Evolutionary conservation across 2,329 filamentous ascomycete species (phyloP).

Genomic region (Hymenoscyphus scutula): DNA sequence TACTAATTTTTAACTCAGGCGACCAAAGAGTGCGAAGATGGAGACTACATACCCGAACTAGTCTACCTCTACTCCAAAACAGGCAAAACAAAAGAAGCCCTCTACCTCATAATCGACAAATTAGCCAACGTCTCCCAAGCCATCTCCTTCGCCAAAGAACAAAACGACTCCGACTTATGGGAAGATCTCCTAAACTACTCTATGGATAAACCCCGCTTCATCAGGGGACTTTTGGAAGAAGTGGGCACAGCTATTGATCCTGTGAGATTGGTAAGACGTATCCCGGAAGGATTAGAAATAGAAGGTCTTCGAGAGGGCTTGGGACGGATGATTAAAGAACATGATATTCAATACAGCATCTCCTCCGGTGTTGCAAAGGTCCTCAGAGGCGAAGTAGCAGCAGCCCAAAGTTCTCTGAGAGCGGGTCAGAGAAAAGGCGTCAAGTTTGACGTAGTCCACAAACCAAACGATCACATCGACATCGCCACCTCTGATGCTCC

Average conservation of each 20-base stretch:
- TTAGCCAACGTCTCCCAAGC: constrained; percentile 87
- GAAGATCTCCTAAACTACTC: constrained; percentile 91
- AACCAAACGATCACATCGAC: constrained; percentile 44
- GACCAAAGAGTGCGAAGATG: constrained; percentile 74
- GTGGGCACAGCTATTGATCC: constrained; percentile 93
- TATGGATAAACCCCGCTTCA: constrained; percentile 97
- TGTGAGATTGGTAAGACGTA: constrained; percentile 82
- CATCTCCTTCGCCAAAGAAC: constrained; percentile 90
- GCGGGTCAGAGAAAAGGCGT: constrained; percentile 80
- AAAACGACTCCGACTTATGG: constrained; percentile 91
- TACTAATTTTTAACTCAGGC: constrained; percentile 44
- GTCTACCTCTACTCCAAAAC: constrained; percentile 95
- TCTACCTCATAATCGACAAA: constrained; percentile 92
- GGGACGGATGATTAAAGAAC: constrained; percentile 87
- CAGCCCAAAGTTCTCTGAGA: constrained; percentile 77
- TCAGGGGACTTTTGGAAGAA: constrained; percentile 85
- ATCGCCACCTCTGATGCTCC: constrained; percentile 43
- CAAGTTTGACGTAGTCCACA: constrained; percentile 74
- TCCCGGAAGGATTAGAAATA: constrained; percentile 90
- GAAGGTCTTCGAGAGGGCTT: constrained; percentile 86
- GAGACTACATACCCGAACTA: constrained; percentile 84
- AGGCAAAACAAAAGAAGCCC: constrained; percentile 84
- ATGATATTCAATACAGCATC: constrained; percentile 93
- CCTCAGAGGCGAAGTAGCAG: constrained; percentile 79
- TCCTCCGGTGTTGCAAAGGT: constrained; percentile 86